Conservation (phyloP, 2,329 filamentous ascomycete species). For the Polytolypa hystricis region DNA sequence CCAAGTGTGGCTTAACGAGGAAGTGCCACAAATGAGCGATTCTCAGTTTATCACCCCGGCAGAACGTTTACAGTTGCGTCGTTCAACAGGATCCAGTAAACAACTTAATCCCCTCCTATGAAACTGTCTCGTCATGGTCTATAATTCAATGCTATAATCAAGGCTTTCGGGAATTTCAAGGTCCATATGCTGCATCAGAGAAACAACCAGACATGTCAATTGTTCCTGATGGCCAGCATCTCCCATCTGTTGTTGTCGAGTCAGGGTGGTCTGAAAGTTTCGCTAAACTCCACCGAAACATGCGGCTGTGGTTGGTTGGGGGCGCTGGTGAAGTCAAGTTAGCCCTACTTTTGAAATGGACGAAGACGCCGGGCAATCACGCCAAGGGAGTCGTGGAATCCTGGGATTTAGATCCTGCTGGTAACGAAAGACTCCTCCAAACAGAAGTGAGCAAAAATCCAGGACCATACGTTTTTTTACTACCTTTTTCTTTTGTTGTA, state of each 20-base stretch:
- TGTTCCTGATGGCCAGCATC: not conserved
- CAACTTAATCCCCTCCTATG: not conserved
- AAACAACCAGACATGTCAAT: conserved; percentile 7
- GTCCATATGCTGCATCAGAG: conserved; percentile 3
- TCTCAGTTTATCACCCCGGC: conserved; percentile 4
- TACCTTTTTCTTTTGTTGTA: not conserved
- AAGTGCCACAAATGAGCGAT: not conserved
- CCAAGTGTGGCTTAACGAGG: conserved; percentile 4
- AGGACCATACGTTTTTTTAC: not conserved
- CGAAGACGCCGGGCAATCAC: not conserved
- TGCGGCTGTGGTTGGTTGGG: conserved; percentile 8
- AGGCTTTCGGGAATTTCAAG: conserved; percentile 3
- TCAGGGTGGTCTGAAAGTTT: conserved; percentile 8
- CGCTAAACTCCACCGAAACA: conserved; percentile 6
- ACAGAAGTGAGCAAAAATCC: conserved; percentile 4
- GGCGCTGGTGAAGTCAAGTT: conserved; percentile 4
- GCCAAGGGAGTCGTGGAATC: conserved; percentile 2
- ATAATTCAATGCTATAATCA: conserved; percentile 2
- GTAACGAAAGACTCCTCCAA: conserved; percentile 4
- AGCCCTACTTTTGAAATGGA: conserved; percentile 8
- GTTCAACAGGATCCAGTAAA: conserved; percentile 3
- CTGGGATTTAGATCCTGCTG: conserved; percentile 6
- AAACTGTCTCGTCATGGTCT: not conserved
- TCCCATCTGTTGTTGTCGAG: conserved; percentile 9
- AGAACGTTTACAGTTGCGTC: not conserved